Percentiles rank a stretch among this genome's conserved stretches.
Conservation (phyloP, 2,329 filamentous ascomycete genomes). For the Fusarium sp. region DNA sequence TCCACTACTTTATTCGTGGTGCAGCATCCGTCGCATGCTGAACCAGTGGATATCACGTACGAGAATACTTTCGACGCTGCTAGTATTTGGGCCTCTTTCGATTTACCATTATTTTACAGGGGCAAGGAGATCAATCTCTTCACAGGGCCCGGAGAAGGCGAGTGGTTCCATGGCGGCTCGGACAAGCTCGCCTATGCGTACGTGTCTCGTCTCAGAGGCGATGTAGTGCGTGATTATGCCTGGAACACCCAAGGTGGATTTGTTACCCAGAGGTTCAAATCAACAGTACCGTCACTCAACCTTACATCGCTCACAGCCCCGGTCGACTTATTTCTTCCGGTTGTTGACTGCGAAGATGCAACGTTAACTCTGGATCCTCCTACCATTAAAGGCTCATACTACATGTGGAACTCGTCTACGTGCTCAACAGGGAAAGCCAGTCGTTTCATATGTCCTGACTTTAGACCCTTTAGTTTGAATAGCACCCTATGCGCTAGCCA, state of each 20-base stretch:
- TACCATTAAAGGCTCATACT: neutral
- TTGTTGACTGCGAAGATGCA: neutral
- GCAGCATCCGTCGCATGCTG: neutral
- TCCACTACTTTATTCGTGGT: neutral
- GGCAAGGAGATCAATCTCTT: neutral
- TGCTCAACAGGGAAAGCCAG: neutral
- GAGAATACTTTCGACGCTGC: neutral
- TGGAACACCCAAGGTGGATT: neutral
- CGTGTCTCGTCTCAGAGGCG: neutral
- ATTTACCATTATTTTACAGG: accelerated
- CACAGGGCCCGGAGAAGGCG: accelerated
- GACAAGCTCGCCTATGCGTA: neutral
- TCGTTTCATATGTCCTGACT: neutral
- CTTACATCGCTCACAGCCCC: neutral
- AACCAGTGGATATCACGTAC: neutral
- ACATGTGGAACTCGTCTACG: accelerated
- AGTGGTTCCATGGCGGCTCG: neutral
- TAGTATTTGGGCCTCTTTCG: neutral
- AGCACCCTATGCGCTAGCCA: neutral
- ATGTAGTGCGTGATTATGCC: neutral
- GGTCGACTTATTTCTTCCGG: neutral
- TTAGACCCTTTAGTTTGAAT: neutral
- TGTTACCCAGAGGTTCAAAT: accelerated
- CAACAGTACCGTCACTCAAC: accelerated
- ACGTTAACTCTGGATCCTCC: neutral